phyloP scores from a whole-genome alignment of 1,139 yeast genomes.

The Blastobotrys buckinghamii region DNA sequence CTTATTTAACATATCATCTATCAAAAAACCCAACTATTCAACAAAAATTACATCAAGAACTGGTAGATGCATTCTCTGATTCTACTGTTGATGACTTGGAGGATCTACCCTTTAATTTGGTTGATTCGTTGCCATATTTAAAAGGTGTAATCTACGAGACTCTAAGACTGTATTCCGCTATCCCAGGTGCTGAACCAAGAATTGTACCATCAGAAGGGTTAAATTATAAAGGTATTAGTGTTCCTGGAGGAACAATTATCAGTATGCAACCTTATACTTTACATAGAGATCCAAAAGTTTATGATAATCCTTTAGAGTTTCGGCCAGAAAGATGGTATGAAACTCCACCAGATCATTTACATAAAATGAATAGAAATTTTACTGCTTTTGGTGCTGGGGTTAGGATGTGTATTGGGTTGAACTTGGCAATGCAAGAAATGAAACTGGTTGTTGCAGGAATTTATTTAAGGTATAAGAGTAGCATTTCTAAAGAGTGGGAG shows the following conservation, averaged over 20 bases:
- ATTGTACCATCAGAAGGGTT: constrained; percentile 37
- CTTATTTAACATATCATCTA: constrained; percentile 55
- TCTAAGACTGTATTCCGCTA: constrained; percentile 58
- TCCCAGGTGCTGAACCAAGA: constrained; percentile 72
- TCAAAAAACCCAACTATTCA: constrained; percentile 48
- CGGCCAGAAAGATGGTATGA: constrained; percentile 60
- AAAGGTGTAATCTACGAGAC: constrained; percentile 56
- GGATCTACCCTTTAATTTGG: constrained; percentile 23
- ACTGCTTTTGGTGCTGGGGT: constrained; percentile 71
- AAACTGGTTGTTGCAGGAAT: constrained; percentile 51
- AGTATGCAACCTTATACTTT: constrained; percentile 63
- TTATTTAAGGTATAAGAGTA: constrained; percentile 44
- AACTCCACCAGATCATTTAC: constrained; percentile 37
- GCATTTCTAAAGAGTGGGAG: constrained; percentile 28
- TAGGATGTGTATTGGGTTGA: constrained; percentile 72
- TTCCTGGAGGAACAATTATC: constrained; percentile 54
- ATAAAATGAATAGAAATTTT: constrained; percentile 47
- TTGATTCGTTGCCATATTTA: constrained; percentile 50
- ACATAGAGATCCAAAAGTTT: constrained; percentile 48
- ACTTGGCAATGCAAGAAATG: constrained; percentile 62
- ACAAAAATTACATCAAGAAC: constrained; percentile 40
- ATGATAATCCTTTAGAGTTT: constrained; percentile 47
- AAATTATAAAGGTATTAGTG: constrained; percentile 14
- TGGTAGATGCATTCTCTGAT: constrained; percentile 26
- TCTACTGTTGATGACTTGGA: neutral